These are phyloP conservation scores for Aspergillus neoniger DNA, from an alignment of 2,329 filamentous ascomycete species.

Conservation along the genomic window DNA sequence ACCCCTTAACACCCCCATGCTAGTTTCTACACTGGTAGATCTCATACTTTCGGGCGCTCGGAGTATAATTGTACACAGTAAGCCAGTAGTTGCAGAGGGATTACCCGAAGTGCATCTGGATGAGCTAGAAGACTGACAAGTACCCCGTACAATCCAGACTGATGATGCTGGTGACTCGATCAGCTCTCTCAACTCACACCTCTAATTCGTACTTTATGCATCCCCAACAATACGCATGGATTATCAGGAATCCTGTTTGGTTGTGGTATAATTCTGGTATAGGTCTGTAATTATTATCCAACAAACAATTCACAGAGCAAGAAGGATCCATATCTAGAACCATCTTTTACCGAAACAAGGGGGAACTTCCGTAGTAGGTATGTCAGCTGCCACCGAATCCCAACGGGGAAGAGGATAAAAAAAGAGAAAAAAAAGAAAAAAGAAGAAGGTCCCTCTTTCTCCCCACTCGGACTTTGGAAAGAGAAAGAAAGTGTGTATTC, in stretches of 20 bases:
- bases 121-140: slow-evolving; percentile 1
- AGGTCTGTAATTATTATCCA: neutral
- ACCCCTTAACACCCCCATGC: neutral
- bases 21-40: neutral
- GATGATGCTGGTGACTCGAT: neutral
- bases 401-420: neutral
- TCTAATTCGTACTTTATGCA: too few species aligned
- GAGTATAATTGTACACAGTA: slow-evolving; percentile 2
- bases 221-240: neutral
- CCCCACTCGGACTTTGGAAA: neutral
- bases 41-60: neutral
- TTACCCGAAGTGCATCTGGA: neutral
- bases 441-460: neutral
- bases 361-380: neutral
- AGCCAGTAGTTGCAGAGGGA: neutral
- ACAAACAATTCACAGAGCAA: neutral
- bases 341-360: neutral
- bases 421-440: neutral
- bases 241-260: neutral
- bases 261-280: neutral
- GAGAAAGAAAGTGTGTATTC: neutral
- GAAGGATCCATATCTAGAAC: too few species aligned
- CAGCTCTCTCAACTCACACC: too few species aligned
- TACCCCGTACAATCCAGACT: slow-evolving; percentile 3
- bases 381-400: neutral